Percentiles rank a stretch among this genome's conserved stretches.
Conservation (phyloP, 495 filamentous ascomycete genomes). For the Coniosporium apollinis region DNA sequence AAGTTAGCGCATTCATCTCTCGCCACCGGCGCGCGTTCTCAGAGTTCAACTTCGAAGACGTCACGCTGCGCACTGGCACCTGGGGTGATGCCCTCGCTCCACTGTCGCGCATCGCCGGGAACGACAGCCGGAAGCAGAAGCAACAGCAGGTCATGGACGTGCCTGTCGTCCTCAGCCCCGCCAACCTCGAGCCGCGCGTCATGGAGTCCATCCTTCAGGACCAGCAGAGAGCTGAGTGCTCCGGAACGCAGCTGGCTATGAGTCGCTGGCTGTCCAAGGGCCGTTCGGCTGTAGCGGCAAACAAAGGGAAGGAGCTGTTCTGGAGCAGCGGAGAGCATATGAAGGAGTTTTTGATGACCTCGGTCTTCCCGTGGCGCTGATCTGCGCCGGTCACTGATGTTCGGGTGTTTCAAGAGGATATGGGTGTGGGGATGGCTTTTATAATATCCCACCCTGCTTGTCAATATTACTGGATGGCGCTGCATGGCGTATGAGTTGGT, state of each 20-base stretch:
- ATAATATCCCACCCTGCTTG: no score
- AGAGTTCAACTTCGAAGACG: constrained; percentile 58
- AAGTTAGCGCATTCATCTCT: constrained; percentile 44
- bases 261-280: constrained; percentile 10
- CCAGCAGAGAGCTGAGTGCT: constrained; percentile 4
- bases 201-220: no score
- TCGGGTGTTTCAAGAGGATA: no score
- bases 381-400: no score
- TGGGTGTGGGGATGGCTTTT: no score
- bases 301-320: constrained; percentile 21
- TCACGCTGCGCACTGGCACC: constrained; percentile 42
- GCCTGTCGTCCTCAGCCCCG: constrained; percentile 14
- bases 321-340: constrained; percentile 28
- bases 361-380: constrained; percentile 27
- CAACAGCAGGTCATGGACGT: constrained; percentile 26
- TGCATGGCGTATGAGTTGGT: no score
- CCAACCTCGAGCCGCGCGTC: constrained; percentile 13
- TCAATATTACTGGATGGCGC: no score
- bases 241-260: constrained; percentile 1
- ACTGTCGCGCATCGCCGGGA: constrained; percentile 38
- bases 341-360: constrained; percentile 24
- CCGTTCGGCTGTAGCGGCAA: constrained; percentile 12
- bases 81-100: constrained; percentile 65
- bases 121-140: constrained; percentile 31
- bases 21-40: constrained; percentile 43